These are phyloP conservation scores for Fraxinus pennsylvanica DNA, from an alignment of 257 asterid genomes.

Conservation along the genomic window DNA sequence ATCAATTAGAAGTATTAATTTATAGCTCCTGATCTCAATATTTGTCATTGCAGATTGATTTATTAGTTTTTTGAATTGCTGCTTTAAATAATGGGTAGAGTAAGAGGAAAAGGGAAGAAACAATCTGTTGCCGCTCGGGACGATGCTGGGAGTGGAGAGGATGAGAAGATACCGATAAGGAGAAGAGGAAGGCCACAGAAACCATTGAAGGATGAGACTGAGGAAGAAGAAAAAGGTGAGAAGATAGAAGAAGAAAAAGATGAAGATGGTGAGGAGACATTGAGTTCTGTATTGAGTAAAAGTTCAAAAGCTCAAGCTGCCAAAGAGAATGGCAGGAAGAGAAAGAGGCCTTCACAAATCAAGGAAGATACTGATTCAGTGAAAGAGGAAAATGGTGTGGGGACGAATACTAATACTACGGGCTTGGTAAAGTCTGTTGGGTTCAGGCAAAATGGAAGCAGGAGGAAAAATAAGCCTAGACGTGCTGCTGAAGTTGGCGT, in stretches of 20 bases:
- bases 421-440: constrained; percentile 53
- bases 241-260: constrained; percentile 51
- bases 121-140: constrained; percentile 46
- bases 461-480: constrained; percentile 89
- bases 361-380: constrained; percentile 50
- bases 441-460: constrained; percentile 67
- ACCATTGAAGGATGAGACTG: constrained; percentile 51
- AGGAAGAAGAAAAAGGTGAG: constrained; percentile 49
- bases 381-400: constrained; percentile 51
- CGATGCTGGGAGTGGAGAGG: constrained; percentile 64
- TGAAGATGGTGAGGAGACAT: constrained; percentile 48
- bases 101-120: constrained; percentile 79
- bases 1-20: constrained; percentile 2
- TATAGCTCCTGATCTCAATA: constrained; percentile 15
- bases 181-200: constrained; percentile 84
- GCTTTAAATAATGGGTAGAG: constrained; percentile 64
- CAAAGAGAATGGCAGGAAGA: constrained; percentile 58
- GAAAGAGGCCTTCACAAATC: constrained; percentile 58
- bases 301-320: constrained; percentile 44
- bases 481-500: constrained; percentile 97
- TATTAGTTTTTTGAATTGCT: constrained; percentile 22
- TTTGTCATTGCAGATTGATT: constrained; percentile 41
- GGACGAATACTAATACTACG: constrained; percentile 34
- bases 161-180: constrained; percentile 61
- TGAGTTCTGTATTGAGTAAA: constrained; percentile 37